phyloP scores from a whole-genome alignment of 495 filamentous ascomycete genomes.

The Xylaria cubensis region DNA sequence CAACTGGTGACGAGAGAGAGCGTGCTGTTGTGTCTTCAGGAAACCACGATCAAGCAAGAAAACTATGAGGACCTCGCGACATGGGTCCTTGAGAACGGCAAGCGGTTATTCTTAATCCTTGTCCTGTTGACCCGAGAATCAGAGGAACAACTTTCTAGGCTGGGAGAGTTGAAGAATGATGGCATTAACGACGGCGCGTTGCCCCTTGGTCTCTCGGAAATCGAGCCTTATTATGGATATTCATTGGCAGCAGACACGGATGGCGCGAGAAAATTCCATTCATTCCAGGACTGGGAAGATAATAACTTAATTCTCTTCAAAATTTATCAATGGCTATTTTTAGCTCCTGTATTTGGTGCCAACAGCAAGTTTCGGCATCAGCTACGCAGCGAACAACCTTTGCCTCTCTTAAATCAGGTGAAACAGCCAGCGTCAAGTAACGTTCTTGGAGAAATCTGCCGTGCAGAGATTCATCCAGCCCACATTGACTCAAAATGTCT shows the following conservation, averaged over 20 bases:
- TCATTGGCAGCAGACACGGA: background rate
- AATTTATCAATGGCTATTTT: background rate
- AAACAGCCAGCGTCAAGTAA: background rate
- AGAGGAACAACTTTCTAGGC: background rate
- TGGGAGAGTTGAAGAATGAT: background rate
- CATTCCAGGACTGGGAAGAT: background rate
- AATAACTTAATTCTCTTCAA: background rate
- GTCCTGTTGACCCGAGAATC: background rate
- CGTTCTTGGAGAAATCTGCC: background rate
- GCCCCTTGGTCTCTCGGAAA: background rate
- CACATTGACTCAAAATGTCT: constrained; percentile 1
- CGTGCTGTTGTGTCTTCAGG: background rate
- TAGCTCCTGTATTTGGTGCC: background rate
- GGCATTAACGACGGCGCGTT: background rate
- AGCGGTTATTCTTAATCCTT: background rate
- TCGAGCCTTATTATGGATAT: background rate
- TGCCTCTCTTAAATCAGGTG: background rate
- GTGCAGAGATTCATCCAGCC: background rate
- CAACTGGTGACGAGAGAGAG: background rate
- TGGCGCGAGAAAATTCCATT: background rate
- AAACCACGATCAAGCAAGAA: background rate
- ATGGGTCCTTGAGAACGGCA: constrained; percentile 2
- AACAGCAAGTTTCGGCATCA: background rate
- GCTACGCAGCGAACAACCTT: background rate
- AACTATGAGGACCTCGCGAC: background rate